Evolutionary conservation across 441 rosid species (phyloP), one percentile per base, ranked within the genome.

Genomic region (Arabidopsis hybrid): DNA sequence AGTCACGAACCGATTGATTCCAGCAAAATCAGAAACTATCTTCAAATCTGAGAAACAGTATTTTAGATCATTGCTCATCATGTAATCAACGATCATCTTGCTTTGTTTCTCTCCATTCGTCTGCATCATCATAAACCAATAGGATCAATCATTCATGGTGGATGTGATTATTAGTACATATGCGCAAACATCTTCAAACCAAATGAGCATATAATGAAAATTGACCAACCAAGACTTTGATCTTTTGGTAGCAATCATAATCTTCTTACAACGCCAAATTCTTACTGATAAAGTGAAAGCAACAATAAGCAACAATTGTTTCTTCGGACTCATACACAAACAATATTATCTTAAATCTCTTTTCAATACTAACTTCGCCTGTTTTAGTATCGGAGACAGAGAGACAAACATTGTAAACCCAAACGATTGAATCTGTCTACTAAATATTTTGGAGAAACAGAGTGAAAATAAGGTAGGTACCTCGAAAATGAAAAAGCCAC

Each of bases 401-500:
- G 13, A 64, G 12, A 47, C 8, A 65, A 46, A 32, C 68, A 55
- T 32, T n/a, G 0, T 7, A 51, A 31, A 31, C 67, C 21, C 6
- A 51, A 31, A 45, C 4, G 38, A 26, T 3, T 26, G 45, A 13
- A 59, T 70, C 29, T 34, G 34, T 35, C 17, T 34, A 50, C 18
- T 29, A 73, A 57, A 32, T 46, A 66, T 58, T 58, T 11, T 46
- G 36, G 45, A 16, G 7, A 53, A 42, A 57, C 40, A 39, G 14
- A 4, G 39, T 5, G 55, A 1, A 8, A 17, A 34, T 26, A 21
- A 0, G 12, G 49, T 6, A 12, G 32, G 11, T 78, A 88, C 97
- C 95, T 95, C 99, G 16, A 91, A 87, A 77, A 88, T 87, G 52
- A 92, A 89, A 79, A 87, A 91, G 14, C 97, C 97, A 17, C 96